These are phyloP conservation scores for Diphasiastrum complanatum DNA, from an alignment of 83 land plant genomes.

Conservation along the genomic window DNA sequence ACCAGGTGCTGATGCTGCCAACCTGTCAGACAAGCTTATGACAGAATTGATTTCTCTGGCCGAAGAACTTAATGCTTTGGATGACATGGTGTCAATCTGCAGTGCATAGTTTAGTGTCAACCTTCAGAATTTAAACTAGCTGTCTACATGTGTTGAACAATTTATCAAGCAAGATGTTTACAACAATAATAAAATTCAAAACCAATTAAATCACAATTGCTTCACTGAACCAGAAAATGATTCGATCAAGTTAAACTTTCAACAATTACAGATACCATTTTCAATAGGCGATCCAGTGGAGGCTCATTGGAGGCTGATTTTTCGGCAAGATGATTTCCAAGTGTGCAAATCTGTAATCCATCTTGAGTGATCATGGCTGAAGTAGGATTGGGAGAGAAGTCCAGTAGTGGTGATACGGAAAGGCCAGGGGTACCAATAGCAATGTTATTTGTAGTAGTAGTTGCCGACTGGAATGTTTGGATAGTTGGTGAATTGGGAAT, in stretches of 20 bases:
- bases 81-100: slow-evolving; percentile 6
- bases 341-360: neutral
- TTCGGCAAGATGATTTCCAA: neutral
- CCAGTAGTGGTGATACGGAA: too few relatives aligned
- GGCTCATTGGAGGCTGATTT: neutral
- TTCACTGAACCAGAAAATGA: too few relatives aligned
- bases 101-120: too few relatives aligned
- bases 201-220: too few relatives aligned
- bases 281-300: slow-evolving; percentile 4
- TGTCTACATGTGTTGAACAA: too few relatives aligned
- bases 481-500: neutral
- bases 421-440: neutral
- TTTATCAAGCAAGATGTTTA: too few relatives aligned
- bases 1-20: slow-evolving; percentile 13
- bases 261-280: neutral
- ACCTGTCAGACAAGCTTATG: slow-evolving; percentile 1
- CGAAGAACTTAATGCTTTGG: neutral
- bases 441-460: too few relatives aligned
- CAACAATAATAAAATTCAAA: neutral
- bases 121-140: too few relatives aligned
- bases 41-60: slow-evolving; percentile 11
- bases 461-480: too few relatives aligned
- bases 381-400: slow-evolving; percentile 1
- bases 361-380: neutral
- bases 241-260: too few relatives aligned